Conservation (phyloP, 257 asterid species). For the Mentha longifolia region DNA sequence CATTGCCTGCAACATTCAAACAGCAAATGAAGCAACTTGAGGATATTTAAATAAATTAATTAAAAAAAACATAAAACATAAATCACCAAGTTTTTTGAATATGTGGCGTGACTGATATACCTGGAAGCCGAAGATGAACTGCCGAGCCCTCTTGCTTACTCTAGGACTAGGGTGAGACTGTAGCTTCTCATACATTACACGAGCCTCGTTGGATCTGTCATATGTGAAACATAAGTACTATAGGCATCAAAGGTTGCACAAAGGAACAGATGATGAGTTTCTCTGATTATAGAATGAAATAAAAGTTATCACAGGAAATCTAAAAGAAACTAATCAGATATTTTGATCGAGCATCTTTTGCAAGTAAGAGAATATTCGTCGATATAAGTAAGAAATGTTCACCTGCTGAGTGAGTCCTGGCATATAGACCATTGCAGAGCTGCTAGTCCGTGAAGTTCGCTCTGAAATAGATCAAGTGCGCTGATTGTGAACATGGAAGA, state of each 20-base stretch:
- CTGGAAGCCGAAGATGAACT: slow-evolving; percentile 73
- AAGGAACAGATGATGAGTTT: neutral
- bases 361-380: neutral
- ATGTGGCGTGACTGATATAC: slow-evolving; percentile 37
- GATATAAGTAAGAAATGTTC: slow-evolving; percentile 1
- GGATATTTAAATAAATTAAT: no score
- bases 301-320: neutral
- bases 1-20: slow-evolving; percentile 70
- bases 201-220: slow-evolving; percentile 77
- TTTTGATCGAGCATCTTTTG: neutral
- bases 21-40: neutral
- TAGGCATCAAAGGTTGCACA: slow-evolving; percentile 1
- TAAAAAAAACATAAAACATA: no score
- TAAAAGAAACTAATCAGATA: neutral
- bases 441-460: slow-evolving; percentile 86
- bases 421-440: slow-evolving; percentile 98
- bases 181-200: slow-evolving; percentile 85
- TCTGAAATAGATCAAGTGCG: slow-evolving; percentile 46
- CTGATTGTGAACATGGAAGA: neutral
- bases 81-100: neutral
- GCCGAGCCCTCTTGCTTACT: slow-evolving; percentile 87
- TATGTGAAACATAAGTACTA: neutral
- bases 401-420: slow-evolving; percentile 85
- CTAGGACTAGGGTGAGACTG: slow-evolving; percentile 73
- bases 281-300: neutral